Conservation (phyloP, 2,329 filamentous ascomycete species). For the Pseudogymnoascus sp. region DNA sequence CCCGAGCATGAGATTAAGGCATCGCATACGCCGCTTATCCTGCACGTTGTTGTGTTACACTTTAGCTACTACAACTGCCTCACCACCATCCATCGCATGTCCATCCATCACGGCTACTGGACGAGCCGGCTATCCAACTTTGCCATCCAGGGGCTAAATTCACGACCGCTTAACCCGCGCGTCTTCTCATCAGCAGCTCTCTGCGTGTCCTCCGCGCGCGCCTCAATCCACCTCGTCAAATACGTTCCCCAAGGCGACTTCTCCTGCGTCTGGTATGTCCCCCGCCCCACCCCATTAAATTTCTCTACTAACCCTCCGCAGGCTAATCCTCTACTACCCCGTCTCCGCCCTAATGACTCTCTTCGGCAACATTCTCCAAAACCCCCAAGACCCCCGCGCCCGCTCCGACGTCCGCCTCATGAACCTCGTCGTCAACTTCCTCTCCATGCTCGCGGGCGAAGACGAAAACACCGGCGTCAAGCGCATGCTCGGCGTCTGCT, state of each 20-base stretch:
- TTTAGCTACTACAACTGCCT: constrained; percentile 97
- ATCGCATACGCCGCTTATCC: constrained; percentile 82
- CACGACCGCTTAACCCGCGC: constrained; percentile 80
- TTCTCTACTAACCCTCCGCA: constrained; percentile 30
- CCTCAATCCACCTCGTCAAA: constrained; percentile 87
- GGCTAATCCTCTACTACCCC: constrained; percentile 92
- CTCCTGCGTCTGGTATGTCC: constrained; percentile 80
- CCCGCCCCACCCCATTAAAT: neutral
- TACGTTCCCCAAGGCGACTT: constrained; percentile 95
- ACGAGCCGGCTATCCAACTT: constrained; percentile 90
- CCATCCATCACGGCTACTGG: constrained; percentile 96
- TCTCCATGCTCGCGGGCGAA: constrained; percentile 82
- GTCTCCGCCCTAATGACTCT: constrained; percentile 90
- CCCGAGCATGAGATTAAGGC: constrained; percentile 95
- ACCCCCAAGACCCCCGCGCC: constrained; percentile 80
- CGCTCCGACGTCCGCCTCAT: constrained; percentile 85
- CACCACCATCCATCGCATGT: constrained; percentile 97
- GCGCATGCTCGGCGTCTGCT: constrained; percentile 86
- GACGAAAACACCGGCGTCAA: constrained; percentile 85
- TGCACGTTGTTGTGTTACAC: constrained; percentile 90
- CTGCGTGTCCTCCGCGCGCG: constrained; percentile 85
- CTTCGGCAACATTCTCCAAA: constrained; percentile 94
- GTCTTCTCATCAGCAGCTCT: constrained; percentile 90
- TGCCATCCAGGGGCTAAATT: constrained; percentile 88
- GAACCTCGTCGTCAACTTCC: constrained; percentile 85